These are phyloP conservation scores for Trichoderma afroharzianum DNA, from an alignment of 2,329 filamentous ascomycete species.

Conservation along the genomic window DNA sequence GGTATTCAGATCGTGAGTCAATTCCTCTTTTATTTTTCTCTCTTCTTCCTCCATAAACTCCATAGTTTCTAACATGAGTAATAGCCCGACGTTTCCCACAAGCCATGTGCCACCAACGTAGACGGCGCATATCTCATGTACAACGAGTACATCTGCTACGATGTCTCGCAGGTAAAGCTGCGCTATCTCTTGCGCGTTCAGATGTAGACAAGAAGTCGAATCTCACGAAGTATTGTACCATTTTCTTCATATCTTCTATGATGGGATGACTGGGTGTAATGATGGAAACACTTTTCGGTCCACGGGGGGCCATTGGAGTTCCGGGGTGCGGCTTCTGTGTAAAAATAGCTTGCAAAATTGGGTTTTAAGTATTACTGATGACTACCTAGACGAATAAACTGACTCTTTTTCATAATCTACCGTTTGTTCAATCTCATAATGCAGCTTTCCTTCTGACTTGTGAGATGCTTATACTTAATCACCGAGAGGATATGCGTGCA, in stretches of 20 bases:
- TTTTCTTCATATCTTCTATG: background rate
- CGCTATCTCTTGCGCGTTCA: constrained; percentile 66
- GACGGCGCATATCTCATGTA: constrained; percentile 51
- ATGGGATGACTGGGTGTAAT: background rate
- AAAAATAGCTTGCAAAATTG: background rate
- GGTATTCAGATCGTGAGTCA: constrained; percentile 67
- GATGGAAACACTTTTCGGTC: background rate
- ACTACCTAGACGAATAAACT: background rate
- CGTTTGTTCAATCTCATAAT: background rate
- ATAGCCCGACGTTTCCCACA: constrained; percentile 48
- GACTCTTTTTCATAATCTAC: background rate
- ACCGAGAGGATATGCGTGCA: constrained; percentile 39
- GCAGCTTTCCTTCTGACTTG: background rate
- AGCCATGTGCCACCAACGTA: constrained; percentile 47
- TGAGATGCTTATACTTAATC: constrained; percentile 25
- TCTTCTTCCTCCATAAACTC: background rate
- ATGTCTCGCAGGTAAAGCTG: constrained; percentile 65
- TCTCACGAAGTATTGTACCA: background rate
- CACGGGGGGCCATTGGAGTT: background rate
- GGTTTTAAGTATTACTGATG: background rate
- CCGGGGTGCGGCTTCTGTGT: background rate
- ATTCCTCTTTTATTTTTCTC: background rate
- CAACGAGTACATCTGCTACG: constrained; percentile 73
- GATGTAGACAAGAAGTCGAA: constrained; percentile 31
- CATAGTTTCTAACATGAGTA: constrained; percentile 8